These are phyloP conservation scores for Pouteria glomerata DNA, from an alignment of 148 eudicot genomes.

Conservation along the genomic window DNA sequence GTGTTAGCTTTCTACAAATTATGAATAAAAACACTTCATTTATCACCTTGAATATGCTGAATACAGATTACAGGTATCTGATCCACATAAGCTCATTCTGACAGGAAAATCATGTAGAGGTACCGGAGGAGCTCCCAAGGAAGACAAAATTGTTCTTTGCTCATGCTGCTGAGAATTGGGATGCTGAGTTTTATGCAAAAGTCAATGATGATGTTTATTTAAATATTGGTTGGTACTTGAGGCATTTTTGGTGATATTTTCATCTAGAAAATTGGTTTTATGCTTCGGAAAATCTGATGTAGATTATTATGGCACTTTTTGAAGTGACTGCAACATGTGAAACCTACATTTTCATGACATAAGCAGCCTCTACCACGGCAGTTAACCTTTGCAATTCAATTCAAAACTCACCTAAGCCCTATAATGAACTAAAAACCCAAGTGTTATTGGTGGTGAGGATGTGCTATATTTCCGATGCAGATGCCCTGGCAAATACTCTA, in stretches of 20 bases:
- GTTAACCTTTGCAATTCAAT: conserved; percentile 15
- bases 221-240: conserved; percentile 52
- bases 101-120: conserved; percentile 81
- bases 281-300: background rate
- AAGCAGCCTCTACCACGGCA: background rate
- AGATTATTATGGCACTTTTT: background rate
- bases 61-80: too few relatives aligned
- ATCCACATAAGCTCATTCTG: background rate
- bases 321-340: background rate
- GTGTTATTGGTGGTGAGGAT: too few relatives aligned
- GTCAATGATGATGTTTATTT: conserved; percentile 80
- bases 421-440: too few relatives aligned
- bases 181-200: conserved; percentile 76
- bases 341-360: background rate
- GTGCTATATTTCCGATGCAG: too few relatives aligned
- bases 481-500: too few relatives aligned
- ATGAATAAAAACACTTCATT: background rate
- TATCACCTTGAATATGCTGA: background rate
- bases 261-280: background rate
- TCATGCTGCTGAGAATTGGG: conserved; percentile 71
- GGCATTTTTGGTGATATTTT: background rate
- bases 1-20: background rate
- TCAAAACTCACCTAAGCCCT: background rate
- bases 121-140: conserved; percentile 55
- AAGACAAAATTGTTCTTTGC: conserved; percentile 80